Conservation (phyloP, 2,329 filamentous ascomycete species). For the Phoma sp. region DNA sequence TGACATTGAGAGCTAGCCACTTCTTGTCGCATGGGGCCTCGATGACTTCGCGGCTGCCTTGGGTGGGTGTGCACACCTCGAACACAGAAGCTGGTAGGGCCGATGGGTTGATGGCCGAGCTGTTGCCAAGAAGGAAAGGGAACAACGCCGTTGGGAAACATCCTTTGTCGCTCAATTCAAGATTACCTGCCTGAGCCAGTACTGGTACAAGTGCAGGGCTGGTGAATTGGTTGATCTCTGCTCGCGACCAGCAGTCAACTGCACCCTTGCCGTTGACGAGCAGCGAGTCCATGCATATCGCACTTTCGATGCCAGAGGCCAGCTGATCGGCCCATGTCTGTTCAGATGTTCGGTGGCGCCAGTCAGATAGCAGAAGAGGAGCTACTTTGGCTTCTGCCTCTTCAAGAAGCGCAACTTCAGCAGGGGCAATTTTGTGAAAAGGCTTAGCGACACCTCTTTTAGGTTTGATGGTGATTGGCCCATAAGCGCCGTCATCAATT, state of each 20-base stretch:
- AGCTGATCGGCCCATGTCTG: slow-evolving; percentile 55
- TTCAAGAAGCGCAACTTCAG: slow-evolving; percentile 53
- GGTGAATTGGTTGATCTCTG: slow-evolving; percentile 52
- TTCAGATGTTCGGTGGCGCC: slow-evolving; percentile 60
- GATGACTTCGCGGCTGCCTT: slow-evolving; percentile 54
- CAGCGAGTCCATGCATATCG: slow-evolving; percentile 64
- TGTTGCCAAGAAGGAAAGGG: slow-evolving; percentile 35
- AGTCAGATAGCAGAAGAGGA: slow-evolving; percentile 63
- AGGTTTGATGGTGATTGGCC: slow-evolving; percentile 59
- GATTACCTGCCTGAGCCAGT: slow-evolving; percentile 38
- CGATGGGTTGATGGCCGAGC: slow-evolving; percentile 6
- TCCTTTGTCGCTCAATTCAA: slow-evolving; percentile 49
- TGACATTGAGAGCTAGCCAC: slow-evolving; percentile 63
- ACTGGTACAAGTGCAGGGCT: slow-evolving; percentile 38
- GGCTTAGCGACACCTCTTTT: slow-evolving; percentile 50
- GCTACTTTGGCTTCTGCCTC: slow-evolving; percentile 56
- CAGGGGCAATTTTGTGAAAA: slow-evolving; percentile 56
- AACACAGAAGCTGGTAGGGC: slow-evolving; percentile 25
- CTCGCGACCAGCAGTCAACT: slow-evolving; percentile 57
- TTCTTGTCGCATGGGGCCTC: slow-evolving; percentile 42
- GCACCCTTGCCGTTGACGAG: slow-evolving; percentile 67
- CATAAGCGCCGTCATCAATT: slow-evolving; percentile 66
- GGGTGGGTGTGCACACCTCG: slow-evolving; percentile 55
- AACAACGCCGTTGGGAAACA: slow-evolving; percentile 55
- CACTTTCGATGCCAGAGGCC: slow-evolving; percentile 55